phyloP scores from a whole-genome alignment of 2,329 filamentous ascomycete genomes.

The Lanzia echinophila region DNA sequence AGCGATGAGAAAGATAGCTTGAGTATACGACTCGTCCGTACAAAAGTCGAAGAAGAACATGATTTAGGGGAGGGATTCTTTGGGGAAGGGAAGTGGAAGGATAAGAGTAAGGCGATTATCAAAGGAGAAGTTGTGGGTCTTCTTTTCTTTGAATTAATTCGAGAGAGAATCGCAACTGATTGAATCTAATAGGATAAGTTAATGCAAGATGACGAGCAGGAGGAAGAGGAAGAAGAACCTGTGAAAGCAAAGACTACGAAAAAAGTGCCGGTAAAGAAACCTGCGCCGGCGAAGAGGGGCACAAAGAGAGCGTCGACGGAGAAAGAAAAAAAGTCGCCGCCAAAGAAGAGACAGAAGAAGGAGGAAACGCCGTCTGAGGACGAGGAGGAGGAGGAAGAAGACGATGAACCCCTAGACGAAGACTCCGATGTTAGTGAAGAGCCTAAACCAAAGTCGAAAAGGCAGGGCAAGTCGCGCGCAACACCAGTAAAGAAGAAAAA shows the following conservation, averaged over 20 bases:
- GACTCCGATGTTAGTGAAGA: conserved; percentile 12
- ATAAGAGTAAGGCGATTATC: conserved; percentile 52
- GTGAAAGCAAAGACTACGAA: background rate
- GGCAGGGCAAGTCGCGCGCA: conserved; percentile 8
- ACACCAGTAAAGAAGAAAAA: conserved; percentile 12
- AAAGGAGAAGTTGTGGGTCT: conserved; percentile 45
- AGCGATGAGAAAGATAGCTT: conserved; percentile 34
- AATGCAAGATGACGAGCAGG: conserved; percentile 14
- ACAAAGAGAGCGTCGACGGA: conserved; percentile 35
- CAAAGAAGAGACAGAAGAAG: conserved; percentile 29
- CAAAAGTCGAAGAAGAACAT: conserved; percentile 43
- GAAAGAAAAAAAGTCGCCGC: conserved; percentile 30
- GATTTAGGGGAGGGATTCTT: conserved; percentile 47
- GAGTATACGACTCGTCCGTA: conserved; percentile 52
- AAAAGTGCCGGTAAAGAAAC: background rate
- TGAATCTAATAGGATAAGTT: conserved; percentile 4
- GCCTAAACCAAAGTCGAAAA: conserved; percentile 14
- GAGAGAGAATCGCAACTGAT: background rate
- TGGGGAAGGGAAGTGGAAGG: conserved; percentile 46
- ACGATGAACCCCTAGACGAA: background rate
- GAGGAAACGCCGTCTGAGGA: conserved; percentile 22
- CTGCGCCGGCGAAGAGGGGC: conserved; percentile 31
- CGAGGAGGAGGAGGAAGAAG: conserved; percentile 17
- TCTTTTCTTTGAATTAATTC: background rate
- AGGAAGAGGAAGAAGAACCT: conserved; percentile 1